Evolutionary conservation across 305 asterid genomes (phyloP), one percentile per base, ranked within the genome.

Genomic region (Plantago rigida): DNA sequence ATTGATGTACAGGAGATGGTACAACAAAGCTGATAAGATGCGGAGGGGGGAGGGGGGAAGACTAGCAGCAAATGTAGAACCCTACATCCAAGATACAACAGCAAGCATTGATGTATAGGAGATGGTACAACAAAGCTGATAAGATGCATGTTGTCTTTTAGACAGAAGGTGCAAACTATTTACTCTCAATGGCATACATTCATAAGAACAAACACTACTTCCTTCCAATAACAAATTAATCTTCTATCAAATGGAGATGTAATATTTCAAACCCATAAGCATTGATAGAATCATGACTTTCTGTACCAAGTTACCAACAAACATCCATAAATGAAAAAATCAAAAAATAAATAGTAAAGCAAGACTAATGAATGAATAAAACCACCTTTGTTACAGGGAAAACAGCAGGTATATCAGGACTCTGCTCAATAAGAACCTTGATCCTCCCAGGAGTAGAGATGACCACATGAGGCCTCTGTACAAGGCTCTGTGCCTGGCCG

Each of bases 361-460:
- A 57, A 13, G 39, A 62, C 12, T 36, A 29, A 41, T 9, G 12
- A 65, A 63, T 60, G 42, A 75, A 13, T 36, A 36, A 31, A 6
- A 7, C 10, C 47, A 79, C 96, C 96, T 88, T 83, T 22, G 99
- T 82, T 62, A 78, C 79, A 22, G 89, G 69, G 69, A 92, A 88
- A 46, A 88, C 81, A 64, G 87, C 72, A 31, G 94, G 86, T 65
- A 92, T 72, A 69, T 80, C 90, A 51, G 96, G 85, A 80, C 81
- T 84, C 62, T 81, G 73, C 59, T 86, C 83, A 54, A 92, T 85
- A 22, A 92, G 94, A 71, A 79, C 90, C 75, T 86, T 92, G 70
- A 92, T 83, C 79, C 99, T 80, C 12, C 99, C 99, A 1, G 99
- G 99, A 26, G 99, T 92, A 13, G 96, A 83, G n/a, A 92, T 83